These are phyloP conservation scores for Umbelopsis ramanniana DNA, from an alignment of 192 early-diverging fungal species.

Conservation along the genomic window DNA sequence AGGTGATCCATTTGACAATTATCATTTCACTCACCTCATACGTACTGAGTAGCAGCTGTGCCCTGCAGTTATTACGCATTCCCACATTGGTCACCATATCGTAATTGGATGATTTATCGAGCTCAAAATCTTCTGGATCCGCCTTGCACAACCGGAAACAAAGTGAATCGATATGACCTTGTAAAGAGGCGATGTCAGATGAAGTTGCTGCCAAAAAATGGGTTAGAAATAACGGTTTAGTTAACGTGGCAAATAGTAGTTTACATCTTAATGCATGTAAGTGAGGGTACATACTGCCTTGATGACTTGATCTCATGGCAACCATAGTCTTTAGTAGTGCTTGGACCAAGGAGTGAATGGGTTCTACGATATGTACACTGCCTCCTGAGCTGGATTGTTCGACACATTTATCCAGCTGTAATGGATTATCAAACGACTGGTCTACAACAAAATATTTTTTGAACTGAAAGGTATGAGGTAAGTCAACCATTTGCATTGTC, in stretches of 20 bases:
- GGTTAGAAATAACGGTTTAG: not conserved
- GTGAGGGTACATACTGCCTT: not conserved
- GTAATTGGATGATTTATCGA: constrained; percentile 69
- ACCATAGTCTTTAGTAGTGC: constrained; percentile 5
- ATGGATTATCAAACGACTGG: constrained; percentile 25
- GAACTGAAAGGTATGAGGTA: constrained; percentile 39
- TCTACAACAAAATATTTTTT: constrained; percentile 46
- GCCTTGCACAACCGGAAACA: constrained; percentile 48
- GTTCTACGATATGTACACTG: constrained; percentile 48
- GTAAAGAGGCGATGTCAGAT: not conserved
- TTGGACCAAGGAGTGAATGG: constrained; percentile 49
- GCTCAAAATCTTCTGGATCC: constrained; percentile 68
- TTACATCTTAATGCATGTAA: not conserved
- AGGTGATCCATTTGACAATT: not conserved
- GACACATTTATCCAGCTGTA: constrained; percentile 33
- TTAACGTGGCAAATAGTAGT: not conserved
- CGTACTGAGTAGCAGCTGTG: constrained; percentile 55
- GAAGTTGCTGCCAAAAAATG: not conserved
- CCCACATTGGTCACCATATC: constrained; percentile 55
- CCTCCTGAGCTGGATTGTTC: constrained; percentile 33
- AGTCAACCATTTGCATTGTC: not conserved
- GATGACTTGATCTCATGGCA: not conserved
- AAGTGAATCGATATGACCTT: constrained; percentile 17
- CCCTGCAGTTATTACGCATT: constrained; percentile 56
- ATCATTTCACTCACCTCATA: constrained; percentile 53